Percentiles rank a stretch among this genome's conserved stretches.
Evolutionary conservation across 257 asterid species (phyloP).

Genomic region (Solanum sejunctum): DNA sequence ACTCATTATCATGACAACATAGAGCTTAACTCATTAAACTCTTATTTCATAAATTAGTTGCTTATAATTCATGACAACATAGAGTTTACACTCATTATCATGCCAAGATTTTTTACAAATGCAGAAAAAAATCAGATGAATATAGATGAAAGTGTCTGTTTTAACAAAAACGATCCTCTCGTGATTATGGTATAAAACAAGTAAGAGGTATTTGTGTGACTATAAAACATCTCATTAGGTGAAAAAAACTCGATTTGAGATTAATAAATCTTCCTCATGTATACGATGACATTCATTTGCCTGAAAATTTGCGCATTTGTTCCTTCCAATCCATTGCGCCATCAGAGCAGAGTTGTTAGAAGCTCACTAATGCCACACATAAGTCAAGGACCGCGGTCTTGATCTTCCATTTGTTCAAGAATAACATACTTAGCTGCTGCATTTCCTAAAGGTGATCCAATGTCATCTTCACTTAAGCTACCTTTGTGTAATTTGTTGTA

Average conservation of each 20-base stretch:
- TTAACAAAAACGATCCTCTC: no score
- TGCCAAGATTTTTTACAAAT: no score
- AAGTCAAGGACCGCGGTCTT: slow-evolving; percentile 33
- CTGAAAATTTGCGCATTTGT: background rate
- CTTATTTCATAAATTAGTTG: no score
- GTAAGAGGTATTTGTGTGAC: background rate
- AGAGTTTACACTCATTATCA: no score
- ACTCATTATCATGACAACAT: no score
- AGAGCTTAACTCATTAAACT: no score
- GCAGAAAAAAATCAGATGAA: no score
- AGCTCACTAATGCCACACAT: background rate
- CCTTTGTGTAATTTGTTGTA: slow-evolving; percentile 59
- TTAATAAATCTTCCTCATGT: background rate
- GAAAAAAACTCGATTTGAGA: background rate
- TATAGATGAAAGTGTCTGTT: no score
- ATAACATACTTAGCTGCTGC: slow-evolving; percentile 55
- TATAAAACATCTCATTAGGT: background rate
- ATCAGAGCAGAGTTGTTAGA: background rate
- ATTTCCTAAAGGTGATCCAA: slow-evolving; percentile 10
- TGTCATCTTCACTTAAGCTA: slow-evolving; percentile 20
- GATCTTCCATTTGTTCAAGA: slow-evolving; percentile 72
- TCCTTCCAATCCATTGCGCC: background rate
- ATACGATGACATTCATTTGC: background rate
- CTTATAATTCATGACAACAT: no score
- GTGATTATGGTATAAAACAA: background rate